Percentiles rank a stretch among this genome's conserved stretches.
These are phyloP conservation scores for Syzygium syzygioides DNA, from an alignment of 441 rosid genomes.

Conservation along the genomic window DNA sequence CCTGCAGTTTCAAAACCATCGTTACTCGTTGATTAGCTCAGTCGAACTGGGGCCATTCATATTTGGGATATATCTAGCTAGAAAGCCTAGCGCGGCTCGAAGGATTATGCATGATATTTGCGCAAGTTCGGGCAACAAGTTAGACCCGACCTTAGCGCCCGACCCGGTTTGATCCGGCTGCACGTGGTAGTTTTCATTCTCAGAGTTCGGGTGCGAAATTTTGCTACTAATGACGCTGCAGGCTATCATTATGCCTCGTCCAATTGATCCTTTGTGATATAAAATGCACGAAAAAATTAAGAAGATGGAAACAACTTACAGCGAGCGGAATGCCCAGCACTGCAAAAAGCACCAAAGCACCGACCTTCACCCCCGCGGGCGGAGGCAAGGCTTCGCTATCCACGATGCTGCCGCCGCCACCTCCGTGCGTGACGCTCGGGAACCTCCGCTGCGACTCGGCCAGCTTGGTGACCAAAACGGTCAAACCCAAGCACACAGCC, in stretches of 20 bases:
- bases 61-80: not conserved
- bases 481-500: conserved; percentile 42
- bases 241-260: not conserved
- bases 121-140: not conserved
- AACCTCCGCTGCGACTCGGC: conserved; percentile 31
- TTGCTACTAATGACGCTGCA: not conserved
- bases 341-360: conserved; percentile 60
- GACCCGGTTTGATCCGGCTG: not conserved
- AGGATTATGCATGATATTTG: not conserved
- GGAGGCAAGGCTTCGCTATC: conserved; percentile 24
- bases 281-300: not conserved
- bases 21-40: not conserved
- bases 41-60: not conserved
- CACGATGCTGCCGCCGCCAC: not conserved
- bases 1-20: conserved; percentile 23
- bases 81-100: not conserved
- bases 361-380: conserved; percentile 31
- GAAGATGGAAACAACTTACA: conserved; percentile 25
- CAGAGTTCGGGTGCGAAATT: not conserved
- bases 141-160: not conserved
- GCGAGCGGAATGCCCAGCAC: conserved; percentile 69
- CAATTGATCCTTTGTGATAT: not conserved
- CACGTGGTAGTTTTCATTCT: not conserved
- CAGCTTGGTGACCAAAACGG: conserved; percentile 45
- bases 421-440: not conserved